phyloP scores from a whole-genome alignment of 23 red algal genomes.

The Agarophyton chilense region DNA sequence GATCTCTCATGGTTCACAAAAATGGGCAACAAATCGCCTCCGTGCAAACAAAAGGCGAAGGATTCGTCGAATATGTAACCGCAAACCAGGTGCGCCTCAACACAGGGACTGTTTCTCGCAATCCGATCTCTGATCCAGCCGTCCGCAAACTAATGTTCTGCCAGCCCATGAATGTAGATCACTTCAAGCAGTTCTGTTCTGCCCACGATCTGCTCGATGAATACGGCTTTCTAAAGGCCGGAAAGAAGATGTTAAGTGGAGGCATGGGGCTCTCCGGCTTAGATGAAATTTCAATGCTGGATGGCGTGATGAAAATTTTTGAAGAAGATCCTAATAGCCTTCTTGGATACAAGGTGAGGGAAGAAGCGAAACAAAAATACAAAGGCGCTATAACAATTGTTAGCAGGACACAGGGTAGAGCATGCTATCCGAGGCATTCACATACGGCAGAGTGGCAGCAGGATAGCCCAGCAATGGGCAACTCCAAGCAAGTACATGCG shows the following conservation, averaged over 20 bases:
- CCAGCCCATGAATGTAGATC: constrained; percentile 37
- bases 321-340: constrained; percentile 11
- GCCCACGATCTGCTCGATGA: constrained; percentile 5
- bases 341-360: constrained; percentile 38
- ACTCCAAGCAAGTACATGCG: constrained; percentile 31
- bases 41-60: not conserved
- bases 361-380: constrained; percentile 40
- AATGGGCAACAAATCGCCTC: not conserved
- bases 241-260: constrained; percentile 26
- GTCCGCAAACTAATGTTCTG: constrained; percentile 26
- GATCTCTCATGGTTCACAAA: not conserved
- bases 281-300: constrained; percentile 26
- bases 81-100: constrained; percentile 33
- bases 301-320: constrained; percentile 43
- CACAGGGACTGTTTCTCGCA: constrained; percentile 3
- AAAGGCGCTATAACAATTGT: constrained; percentile 23
- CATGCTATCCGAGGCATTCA: constrained; percentile 36
- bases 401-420: not conserved
- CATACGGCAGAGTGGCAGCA: constrained; percentile 31
- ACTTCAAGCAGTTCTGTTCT: not conserved
- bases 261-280: constrained; percentile 40
- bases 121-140: not conserved
- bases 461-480: not conserved
- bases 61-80: not conserved
- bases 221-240: not conserved